Conservation (phyloP, 2,329 filamentous ascomycete genomes). For the Colletotrichum tabaci region DNA sequence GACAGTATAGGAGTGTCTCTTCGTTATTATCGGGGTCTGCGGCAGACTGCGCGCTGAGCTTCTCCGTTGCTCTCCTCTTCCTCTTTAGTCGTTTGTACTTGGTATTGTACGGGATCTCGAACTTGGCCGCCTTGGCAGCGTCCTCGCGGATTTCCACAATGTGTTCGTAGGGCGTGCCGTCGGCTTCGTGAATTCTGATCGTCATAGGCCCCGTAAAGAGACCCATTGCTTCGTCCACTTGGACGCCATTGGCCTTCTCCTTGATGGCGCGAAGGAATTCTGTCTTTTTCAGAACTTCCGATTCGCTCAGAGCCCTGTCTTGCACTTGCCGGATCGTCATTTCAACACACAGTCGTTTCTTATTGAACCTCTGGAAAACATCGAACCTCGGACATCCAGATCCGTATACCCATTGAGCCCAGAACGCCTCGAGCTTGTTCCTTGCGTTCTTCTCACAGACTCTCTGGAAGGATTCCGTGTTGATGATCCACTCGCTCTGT, state of each 20-base stretch:
- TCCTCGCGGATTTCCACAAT: slow-evolving; percentile 96
- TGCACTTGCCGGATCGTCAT: slow-evolving; percentile 88
- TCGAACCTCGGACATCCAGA: slow-evolving; percentile 91
- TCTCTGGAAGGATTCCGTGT: slow-evolving; percentile 82
- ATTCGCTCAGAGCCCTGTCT: slow-evolving; percentile 53
- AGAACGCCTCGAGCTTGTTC: slow-evolving; percentile 89
- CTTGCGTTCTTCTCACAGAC: slow-evolving; percentile 91
- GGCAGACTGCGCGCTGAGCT: slow-evolving; percentile 72
- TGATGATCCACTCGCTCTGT: slow-evolving; percentile 79
- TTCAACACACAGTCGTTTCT: slow-evolving; percentile 95
- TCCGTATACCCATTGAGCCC: slow-evolving; percentile 91
- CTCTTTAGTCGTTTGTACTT: slow-evolving; percentile 97
- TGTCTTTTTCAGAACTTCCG: slow-evolving; percentile 61
- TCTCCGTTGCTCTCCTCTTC: slow-evolving; percentile 67
- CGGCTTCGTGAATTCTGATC: slow-evolving; percentile 96
- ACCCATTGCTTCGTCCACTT: slow-evolving; percentile 78
- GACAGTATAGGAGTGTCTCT: slow-evolving; percentile 88
- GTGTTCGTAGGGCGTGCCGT: slow-evolving; percentile 98
- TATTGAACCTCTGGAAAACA: slow-evolving; percentile 93
- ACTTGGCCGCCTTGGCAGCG: slow-evolving; percentile 79
- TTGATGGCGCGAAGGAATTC: slow-evolving; percentile 90
- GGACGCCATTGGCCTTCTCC: slow-evolving; percentile 80
- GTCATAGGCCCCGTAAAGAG: slow-evolving; percentile 97
- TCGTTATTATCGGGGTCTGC: slow-evolving; percentile 73
- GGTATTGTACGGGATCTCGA: slow-evolving; percentile 98